phyloP scores from a whole-genome alignment of 2,329 filamentous ascomycete genomes.

The Cladosporium velox region DNA sequence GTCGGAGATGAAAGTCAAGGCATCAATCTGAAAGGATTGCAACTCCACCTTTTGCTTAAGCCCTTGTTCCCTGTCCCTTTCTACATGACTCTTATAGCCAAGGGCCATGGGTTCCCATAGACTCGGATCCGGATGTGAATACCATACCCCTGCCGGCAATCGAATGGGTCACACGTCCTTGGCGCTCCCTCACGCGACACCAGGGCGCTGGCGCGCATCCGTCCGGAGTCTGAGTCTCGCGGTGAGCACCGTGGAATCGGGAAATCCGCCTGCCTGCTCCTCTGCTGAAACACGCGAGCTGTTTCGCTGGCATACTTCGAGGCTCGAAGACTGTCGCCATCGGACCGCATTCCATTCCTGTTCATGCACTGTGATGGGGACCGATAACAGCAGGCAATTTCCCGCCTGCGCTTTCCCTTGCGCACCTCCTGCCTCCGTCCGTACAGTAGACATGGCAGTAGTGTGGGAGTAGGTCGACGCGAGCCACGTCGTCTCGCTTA shows the following conservation, averaged over 20 bases:
- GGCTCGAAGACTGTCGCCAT: background rate
- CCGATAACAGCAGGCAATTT: background rate
- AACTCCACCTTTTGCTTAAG: background rate
- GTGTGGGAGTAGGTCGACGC: background rate
- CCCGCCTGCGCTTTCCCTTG: background rate
- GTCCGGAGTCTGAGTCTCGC: background rate
- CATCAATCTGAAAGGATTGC: background rate
- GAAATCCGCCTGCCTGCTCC: background rate
- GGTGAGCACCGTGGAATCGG: background rate
- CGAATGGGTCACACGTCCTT: background rate
- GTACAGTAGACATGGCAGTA: background rate
- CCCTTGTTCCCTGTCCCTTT: constrained; percentile 2
- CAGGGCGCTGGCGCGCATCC: background rate
- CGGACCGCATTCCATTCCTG: constrained; percentile 1
- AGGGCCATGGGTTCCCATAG: background rate
- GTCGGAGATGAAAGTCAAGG: background rate
- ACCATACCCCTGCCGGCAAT: constrained; percentile 4
- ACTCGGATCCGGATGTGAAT: background rate
- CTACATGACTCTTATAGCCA: constrained; percentile 7
- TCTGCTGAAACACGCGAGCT: constrained; percentile 3
- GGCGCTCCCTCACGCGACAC: background rate
- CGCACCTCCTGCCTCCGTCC: background rate
- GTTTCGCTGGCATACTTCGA: background rate
- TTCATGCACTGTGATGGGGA: background rate
- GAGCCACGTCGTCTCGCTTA: background rate